These are phyloP conservation scores for Lipomyces spencermartinsiae DNA, from an alignment of 805 yeast species.

Conservation along the genomic window DNA sequence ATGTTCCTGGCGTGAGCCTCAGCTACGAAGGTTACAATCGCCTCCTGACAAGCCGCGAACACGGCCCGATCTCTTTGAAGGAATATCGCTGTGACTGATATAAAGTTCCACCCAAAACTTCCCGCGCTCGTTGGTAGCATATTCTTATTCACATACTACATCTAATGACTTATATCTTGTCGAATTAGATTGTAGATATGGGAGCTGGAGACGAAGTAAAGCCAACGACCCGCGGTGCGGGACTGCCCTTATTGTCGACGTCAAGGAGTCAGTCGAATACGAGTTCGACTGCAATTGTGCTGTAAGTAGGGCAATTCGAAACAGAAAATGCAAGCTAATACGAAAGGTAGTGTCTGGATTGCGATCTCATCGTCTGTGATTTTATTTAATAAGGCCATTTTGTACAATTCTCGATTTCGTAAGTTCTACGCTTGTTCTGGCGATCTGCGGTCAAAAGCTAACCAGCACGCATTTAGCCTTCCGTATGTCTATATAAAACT, in stretches of 20 bases:
- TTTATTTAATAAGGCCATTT: constrained; percentile 37
- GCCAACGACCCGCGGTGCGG: constrained; percentile 10
- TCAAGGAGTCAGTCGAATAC: neutral
- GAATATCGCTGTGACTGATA: neutral
- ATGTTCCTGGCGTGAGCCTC: too few species aligned
- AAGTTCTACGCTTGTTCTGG: constrained; percentile 1
- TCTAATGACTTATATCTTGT: neutral
- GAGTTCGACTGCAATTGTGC: constrained; percentile 7
- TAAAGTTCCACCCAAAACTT: neutral
- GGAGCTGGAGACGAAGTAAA: neutral
- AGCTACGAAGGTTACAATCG: neutral
- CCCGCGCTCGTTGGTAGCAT: neutral
- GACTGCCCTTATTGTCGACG: constrained; percentile 11
- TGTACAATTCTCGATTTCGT: constrained; percentile 32
- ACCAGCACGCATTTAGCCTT: constrained; percentile 12
- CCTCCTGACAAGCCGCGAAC: neutral
- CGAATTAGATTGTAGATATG: neutral
- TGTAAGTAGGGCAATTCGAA: constrained; percentile 8
- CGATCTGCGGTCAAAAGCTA: neutral
- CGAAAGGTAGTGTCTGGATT: constrained; percentile 35
- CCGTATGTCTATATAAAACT: constrained; percentile 21
- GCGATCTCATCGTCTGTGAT: constrained; percentile 38
- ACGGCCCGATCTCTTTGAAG: neutral
- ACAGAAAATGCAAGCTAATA: neutral
- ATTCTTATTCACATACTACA: neutral